Conservation (phyloP, 2,329 filamentous ascomycete species). For the Rhinocladiella similis region DNA sequence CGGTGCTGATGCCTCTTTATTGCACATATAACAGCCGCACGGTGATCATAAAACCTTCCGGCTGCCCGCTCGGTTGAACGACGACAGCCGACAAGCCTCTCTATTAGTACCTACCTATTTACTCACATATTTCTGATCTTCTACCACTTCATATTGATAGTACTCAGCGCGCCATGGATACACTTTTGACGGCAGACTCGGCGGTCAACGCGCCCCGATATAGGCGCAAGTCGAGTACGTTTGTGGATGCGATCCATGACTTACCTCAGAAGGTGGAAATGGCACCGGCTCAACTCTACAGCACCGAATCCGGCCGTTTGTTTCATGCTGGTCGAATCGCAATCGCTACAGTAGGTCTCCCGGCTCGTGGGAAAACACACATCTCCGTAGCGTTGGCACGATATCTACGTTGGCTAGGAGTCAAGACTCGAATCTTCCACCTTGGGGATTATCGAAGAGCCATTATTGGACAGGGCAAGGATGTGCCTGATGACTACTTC, state of each 20-base stretch:
- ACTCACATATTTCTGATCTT: no score
- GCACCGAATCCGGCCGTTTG: slow-evolving; percentile 92
- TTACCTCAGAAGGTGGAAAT: slow-evolving; percentile 77
- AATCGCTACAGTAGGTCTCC: slow-evolving; percentile 93
- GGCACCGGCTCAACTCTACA: slow-evolving; percentile 96
- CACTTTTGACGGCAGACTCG: slow-evolving; percentile 74
- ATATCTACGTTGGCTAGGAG: slow-evolving; percentile 94
- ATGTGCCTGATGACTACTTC: slow-evolving; percentile 96
- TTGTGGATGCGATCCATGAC: slow-evolving; percentile 96
- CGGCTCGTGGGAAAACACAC: slow-evolving; percentile 94
- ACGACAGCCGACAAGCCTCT: neutral
- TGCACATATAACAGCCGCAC: neutral
- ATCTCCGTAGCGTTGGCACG: slow-evolving; percentile 93
- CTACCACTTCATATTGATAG: no score
- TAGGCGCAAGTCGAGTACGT: slow-evolving; percentile 89
- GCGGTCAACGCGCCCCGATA: slow-evolving; percentile 88
- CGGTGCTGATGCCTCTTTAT: neutral
- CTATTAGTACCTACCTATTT: no score
- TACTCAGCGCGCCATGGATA: slow-evolving; percentile 43
- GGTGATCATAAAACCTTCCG: neutral
- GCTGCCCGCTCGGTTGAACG: neutral
- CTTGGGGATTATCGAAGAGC: slow-evolving; percentile 93
- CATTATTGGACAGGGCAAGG: slow-evolving; percentile 77
- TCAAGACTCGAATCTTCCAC: slow-evolving; percentile 97
- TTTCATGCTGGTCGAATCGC: slow-evolving; percentile 97